Conservation (phyloP, 1,284 basidiomycete species). For the Cryptococcus sp. region DNA sequence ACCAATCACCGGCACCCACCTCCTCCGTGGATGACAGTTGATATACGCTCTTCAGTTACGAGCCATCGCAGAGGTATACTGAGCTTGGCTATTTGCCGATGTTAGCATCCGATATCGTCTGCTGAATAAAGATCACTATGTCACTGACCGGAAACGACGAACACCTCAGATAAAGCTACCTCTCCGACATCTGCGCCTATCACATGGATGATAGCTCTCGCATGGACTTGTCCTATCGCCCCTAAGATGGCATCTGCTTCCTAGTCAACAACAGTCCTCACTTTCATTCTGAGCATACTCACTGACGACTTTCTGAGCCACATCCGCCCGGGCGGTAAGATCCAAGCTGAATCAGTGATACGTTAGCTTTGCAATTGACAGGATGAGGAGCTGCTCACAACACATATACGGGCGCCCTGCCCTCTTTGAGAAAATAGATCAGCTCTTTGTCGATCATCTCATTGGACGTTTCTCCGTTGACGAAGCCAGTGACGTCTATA, state of each 20-base stretch:
- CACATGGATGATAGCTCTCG: neutral
- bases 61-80: slow-evolving; percentile 66
- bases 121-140: neutral
- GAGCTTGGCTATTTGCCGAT: no score
- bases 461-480: slow-evolving; percentile 53
- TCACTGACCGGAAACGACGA: slow-evolving; percentile 55
- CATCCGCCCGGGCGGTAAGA: slow-evolving; percentile 60
- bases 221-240: slow-evolving; percentile 8
- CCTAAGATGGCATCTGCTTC: slow-evolving; percentile 14
- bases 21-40: slow-evolving; percentile 69
- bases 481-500: slow-evolving; percentile 64
- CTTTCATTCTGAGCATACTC: neutral
- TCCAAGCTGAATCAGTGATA: neutral
- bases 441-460: slow-evolving; percentile 58
- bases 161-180: slow-evolving; percentile 51
- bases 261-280: slow-evolving; percentile 26
- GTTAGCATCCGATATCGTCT: slow-evolving; percentile 54
- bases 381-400: slow-evolving; percentile 59
- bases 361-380: slow-evolving; percentile 56
- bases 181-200: slow-evolving; percentile 43
- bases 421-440: slow-evolving; percentile 57
- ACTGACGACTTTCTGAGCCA: slow-evolving; percentile 58
- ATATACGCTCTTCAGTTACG: slow-evolving; percentile 59
- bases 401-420: slow-evolving; percentile 62
- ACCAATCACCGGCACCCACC: slow-evolving; percentile 33